Evolutionary conservation across 257 asterid genomes (phyloP), one percentile per base, ranked within the genome.

Genomic region (Capsicum chinense): DNA sequence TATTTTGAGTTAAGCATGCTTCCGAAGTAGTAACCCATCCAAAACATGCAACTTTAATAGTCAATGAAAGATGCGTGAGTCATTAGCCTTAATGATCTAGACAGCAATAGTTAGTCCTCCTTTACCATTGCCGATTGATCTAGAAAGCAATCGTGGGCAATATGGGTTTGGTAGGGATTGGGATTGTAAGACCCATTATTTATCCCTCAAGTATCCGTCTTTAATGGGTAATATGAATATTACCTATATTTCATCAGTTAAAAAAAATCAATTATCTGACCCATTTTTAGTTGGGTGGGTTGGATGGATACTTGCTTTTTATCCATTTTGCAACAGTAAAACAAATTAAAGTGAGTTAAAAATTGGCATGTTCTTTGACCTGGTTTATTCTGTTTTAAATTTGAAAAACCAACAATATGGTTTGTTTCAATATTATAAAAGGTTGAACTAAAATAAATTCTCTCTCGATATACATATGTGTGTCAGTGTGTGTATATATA

Each of bases 261-360:
- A 5, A 13, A 15, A 66, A 66, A 33, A 15, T 66, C 11, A 66
- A 66, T 9, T 6, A 66, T 35, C 19, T 10, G 35, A 66, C 37
- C 19, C n/a, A 2, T 35, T 14, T 66, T 66, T 33, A 66, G 13
- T 66, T 33, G 11, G 48, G 19, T 6, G 5, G 74, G 19, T 66
- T 66, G 74, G 74, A 67, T 67, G 48, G 48, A 35, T 67, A 67
- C 19, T 67, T 67, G 74, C 9, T 67, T 13, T 12, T 67, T 44
- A 33, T 13, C 74, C 74, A 4, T 67, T 67, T 13, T 67, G 19
- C 74, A 67, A 67, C 19, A 67, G 19, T 33, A 67, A 33, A 67
- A 6, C 19, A 67, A 67, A 67, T 9, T 67, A 67, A 67, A 35
- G 74, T 11, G 11, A 35, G 3, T 14, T 5, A 66, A 66, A 66